Evolutionary conservation across 345 rosid species (phyloP).

Genomic region (Balakata baccata): DNA sequence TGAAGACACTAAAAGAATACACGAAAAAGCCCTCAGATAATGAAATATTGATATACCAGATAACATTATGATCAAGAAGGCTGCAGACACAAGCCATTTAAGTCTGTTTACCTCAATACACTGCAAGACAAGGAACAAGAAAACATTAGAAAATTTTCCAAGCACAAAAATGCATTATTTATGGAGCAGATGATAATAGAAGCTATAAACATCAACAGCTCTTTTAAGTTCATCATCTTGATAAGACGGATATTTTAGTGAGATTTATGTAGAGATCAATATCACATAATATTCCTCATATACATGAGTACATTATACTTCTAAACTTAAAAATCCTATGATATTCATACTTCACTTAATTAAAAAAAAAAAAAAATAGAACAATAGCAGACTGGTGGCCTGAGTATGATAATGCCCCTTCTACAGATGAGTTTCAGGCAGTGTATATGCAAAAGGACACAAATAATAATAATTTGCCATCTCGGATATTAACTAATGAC

Average conservation of each 20-base stretch:
- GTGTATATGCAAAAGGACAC: neutral
- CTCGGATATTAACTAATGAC: neutral
- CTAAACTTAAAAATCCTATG: neutral
- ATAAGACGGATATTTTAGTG: neutral
- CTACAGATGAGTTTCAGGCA: neutral
- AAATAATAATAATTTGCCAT: neutral
- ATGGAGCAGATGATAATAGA: neutral
- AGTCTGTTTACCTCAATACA: conserved; percentile 4
- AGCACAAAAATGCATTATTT: neutral
- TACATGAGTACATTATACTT: neutral
- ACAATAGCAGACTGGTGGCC: too few species aligned
- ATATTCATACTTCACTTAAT: neutral
- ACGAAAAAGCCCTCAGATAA: neutral
- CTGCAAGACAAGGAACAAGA: neutral
- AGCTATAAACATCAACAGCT: neutral
- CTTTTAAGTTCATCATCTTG: neutral
- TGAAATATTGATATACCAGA: conserved; percentile 6
- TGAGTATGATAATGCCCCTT: neutral
- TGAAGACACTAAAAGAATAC: neutral
- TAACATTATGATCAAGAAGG: neutral
- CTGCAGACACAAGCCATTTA: too few species aligned
- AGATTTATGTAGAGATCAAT: neutral
- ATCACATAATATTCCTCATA: neutral
- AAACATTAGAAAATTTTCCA: neutral
- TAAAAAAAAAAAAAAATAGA: too few species aligned